Percentiles rank a stretch among this genome's conserved stretches.
phyloP scores from a whole-genome alignment of 2,329 filamentous ascomycete species.

The Xylariaceae sp. region DNA sequence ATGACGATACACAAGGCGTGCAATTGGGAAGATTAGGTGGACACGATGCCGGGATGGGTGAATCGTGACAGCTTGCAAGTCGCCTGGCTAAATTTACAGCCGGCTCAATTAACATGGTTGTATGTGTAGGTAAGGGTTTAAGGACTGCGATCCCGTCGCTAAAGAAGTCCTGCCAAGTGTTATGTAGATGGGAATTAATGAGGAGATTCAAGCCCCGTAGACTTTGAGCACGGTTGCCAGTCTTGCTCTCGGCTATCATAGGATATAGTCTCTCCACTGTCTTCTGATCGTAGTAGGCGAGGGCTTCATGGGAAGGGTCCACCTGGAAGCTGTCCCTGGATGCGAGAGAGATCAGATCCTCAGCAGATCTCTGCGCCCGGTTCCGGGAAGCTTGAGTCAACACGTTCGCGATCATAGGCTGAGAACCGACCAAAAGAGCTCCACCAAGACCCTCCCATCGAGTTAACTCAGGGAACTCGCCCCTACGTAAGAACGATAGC shows the following conservation, averaged over 20 bases:
- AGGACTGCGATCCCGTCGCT: constrained; percentile 71
- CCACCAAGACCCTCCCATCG: constrained; percentile 67
- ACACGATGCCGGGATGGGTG: constrained; percentile 69
- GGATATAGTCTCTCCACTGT: constrained; percentile 62
- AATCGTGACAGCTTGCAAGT: constrained; percentile 68
- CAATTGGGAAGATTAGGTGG: constrained; percentile 77
- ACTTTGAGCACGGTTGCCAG: constrained; percentile 52
- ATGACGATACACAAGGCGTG: constrained; percentile 62
- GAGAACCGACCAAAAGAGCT: constrained; percentile 68
- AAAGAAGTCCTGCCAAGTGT: constrained; percentile 77
- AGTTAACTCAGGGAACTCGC: constrained; percentile 67
- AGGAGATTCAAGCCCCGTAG: constrained; percentile 64
- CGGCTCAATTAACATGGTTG: constrained; percentile 64
- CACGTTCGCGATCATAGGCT: constrained; percentile 56
- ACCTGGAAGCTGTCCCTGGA: constrained; percentile 56
- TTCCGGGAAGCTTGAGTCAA: constrained; percentile 57
- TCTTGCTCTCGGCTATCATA: constrained; percentile 58
- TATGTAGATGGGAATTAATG: constrained; percentile 80
- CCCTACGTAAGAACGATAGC: constrained; percentile 66
- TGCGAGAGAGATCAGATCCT: constrained; percentile 59
- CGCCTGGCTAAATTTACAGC: constrained; percentile 68
- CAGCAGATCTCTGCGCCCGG: constrained; percentile 50
- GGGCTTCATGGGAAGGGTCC: constrained; percentile 58
- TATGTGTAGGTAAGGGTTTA: constrained; percentile 72
- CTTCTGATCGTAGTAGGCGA: constrained; percentile 71